Evolutionary conservation across 257 asterid genomes (phyloP).

Genomic region (Scutellaria barbata): DNA sequence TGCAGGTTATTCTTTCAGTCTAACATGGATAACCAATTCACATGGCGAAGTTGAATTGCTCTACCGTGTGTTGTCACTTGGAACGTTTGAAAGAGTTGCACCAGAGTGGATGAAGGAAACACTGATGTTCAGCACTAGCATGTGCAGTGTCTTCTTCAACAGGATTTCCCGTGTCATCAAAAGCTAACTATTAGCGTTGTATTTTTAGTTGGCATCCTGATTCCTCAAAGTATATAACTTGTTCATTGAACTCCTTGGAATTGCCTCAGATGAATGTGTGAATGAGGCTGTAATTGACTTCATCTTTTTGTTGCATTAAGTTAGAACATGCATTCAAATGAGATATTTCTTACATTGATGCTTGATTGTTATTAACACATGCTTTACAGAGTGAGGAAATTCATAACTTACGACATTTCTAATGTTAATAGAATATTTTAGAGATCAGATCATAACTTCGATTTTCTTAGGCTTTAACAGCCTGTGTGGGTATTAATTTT

Average conservation of each 20-base stretch:
- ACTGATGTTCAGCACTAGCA: slow-evolving; percentile 67
- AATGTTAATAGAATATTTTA: too few relatives aligned
- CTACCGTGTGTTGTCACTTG: slow-evolving; percentile 67
- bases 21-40: slow-evolving; percentile 64
- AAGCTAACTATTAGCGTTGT: not conserved
- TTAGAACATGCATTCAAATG: not conserved
- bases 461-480: too few relatives aligned
- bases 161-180: slow-evolving; percentile 65
- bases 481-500: too few relatives aligned
- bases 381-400: too few relatives aligned
- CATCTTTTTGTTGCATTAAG: not conserved
- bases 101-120: slow-evolving; percentile 89
- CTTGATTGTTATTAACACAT: too few relatives aligned
- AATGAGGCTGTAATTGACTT: not conserved
- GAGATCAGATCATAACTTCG: too few relatives aligned
- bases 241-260: not conserved
- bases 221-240: not conserved
- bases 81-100: slow-evolving; percentile 79
- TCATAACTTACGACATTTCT: too few relatives aligned
- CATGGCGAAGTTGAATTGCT: slow-evolving; percentile 59
- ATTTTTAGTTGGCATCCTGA: not conserved
- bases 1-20: slow-evolving; percentile 83
- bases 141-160: slow-evolving; percentile 73
- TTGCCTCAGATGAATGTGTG: too few relatives aligned
- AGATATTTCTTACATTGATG: not conserved